A percentile compares a stretch with the other conserved stretches of the same genome.
Conservation (phyloP, 495 filamentous ascomycete species). For the Aspergillus mulundensis region DNA sequence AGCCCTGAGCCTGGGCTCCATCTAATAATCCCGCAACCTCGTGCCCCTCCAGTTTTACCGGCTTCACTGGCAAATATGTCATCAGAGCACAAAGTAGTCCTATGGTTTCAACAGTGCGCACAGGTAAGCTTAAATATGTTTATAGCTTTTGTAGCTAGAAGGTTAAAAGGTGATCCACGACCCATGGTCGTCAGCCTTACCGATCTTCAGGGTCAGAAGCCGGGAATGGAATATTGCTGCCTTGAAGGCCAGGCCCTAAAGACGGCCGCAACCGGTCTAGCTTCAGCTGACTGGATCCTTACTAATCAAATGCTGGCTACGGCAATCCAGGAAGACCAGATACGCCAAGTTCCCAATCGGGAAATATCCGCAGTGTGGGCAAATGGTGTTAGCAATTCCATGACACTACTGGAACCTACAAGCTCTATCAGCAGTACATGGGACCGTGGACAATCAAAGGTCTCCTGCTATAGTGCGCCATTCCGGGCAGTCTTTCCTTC, state of each 20-base stretch:
- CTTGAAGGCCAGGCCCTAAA: too few species aligned
- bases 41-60: background rate
- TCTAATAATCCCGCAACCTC: background rate
- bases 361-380: slow-evolving; percentile 23
- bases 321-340: slow-evolving; percentile 3
- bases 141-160: too few species aligned
- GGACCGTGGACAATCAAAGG: background rate
- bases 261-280: too few species aligned
- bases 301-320: slow-evolving; percentile 7
- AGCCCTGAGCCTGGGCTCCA: background rate
- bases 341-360: slow-evolving; percentile 21
- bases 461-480: background rate
- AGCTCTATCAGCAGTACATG: background rate
- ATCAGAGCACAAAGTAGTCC: background rate
- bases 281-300: background rate
- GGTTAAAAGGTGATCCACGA: too few species aligned
- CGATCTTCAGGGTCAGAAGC: too few species aligned
- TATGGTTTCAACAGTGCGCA: too few species aligned
- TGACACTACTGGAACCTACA: background rate
- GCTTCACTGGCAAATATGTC: background rate
- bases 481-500: background rate
- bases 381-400: slow-evolving; percentile 5
- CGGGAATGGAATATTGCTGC: too few species aligned
- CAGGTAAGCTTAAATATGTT: too few species aligned
- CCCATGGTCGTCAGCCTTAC: too few species aligned